Base-by-base conservation (phyloP, 2,329 filamentous ascomycete genomes). In the Aspergillus spinulosporus region DNA sequence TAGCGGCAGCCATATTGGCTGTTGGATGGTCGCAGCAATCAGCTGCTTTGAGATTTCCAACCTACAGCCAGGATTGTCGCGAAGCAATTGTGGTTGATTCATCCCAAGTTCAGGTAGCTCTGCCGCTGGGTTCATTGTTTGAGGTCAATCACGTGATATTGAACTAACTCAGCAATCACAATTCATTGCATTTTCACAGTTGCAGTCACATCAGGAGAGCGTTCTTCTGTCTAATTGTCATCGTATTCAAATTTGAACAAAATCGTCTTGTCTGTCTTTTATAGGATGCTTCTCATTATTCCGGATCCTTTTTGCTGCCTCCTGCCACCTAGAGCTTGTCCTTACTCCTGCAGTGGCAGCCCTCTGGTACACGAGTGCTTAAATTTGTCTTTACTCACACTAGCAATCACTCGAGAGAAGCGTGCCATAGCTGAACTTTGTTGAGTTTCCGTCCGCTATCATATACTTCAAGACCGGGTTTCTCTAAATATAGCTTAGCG, bases 1-100 rank as follows among this genome's bases (percentile, higher is more conserved):
- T 77, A 49, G 75, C 74, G 49, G 77, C 76, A 70, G 81, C 83
- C 84, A 87, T 86, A 64, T 49, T 66, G 60, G 52, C 51, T 52
- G 52, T 57, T 32, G 31, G 15, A 34, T 43, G 45, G 49, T 59
- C 47, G 58, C 56, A 63, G 60, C 59, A 59, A 56, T 40, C 34
- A 54, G 59, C 61, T 61, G 52, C 56, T 49, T 43, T 7, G 31
- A 31, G 42, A 29, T 59, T 57, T 60, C 57, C 61, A 66, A 62
- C 63, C 65, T 61, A 65, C 62, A 54, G 56, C 62, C 55, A 50
- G 49, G 37, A 62, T 58, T 56, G 52, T 50, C 39, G 49, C 42
- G 48, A 21, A 49, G 55, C 52, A 57, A 59, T 46, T n/a, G 55
- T 57, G 11, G 49, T 40, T 57, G 55, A 5, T 45, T 37, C 6